Conservation (phyloP, 768 basidiomycete genomes). For the Auriscalpium vulgare region DNA sequence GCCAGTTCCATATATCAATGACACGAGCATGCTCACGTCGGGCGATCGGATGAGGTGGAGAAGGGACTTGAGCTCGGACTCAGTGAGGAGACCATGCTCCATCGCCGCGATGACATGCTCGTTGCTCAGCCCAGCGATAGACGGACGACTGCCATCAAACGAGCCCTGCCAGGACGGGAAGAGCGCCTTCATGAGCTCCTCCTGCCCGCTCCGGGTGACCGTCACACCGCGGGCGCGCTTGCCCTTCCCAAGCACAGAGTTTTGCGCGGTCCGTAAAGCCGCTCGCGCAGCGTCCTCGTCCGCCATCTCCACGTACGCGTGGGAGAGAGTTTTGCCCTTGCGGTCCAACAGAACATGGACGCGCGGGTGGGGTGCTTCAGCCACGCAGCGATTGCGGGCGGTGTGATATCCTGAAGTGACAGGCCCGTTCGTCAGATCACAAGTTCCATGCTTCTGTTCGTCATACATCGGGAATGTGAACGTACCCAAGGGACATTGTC, state of each 20-base stretch:
- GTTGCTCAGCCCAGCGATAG: slow-evolving; percentile 53
- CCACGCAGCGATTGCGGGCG: slow-evolving; percentile 61
- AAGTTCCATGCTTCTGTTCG: not conserved
- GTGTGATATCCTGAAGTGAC: slow-evolving; percentile 66
- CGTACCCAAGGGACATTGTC: slow-evolving; percentile 87
- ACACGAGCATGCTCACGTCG: slow-evolving; percentile 43
- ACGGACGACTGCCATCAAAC: slow-evolving; percentile 63
- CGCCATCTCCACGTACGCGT: slow-evolving; percentile 73
- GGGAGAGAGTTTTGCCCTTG: slow-evolving; percentile 78
- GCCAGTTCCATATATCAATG: not conserved
- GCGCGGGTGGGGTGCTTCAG: slow-evolving; percentile 58
- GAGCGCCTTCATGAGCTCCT: slow-evolving; percentile 74
- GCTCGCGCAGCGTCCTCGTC: slow-evolving; percentile 54
- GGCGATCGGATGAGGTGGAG: slow-evolving; percentile 67
- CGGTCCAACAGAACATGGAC: slow-evolving; percentile 75
- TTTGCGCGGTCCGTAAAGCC: slow-evolving; percentile 52
- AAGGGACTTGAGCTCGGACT: slow-evolving; percentile 58
- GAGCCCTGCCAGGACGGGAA: slow-evolving; percentile 77
- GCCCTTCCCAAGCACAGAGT: slow-evolving; percentile 67
- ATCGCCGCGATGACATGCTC: slow-evolving; percentile 52
- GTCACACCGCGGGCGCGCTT: slow-evolving; percentile 78
- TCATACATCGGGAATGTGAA: slow-evolving; percentile 5
- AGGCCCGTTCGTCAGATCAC: slow-evolving; percentile 3
- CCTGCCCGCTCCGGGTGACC: slow-evolving; percentile 70
- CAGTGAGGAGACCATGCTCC: slow-evolving; percentile 58